These are phyloP conservation scores for Larix kaempferi DNA, from an alignment of 75 land plant species.

Conservation along the genomic window DNA sequence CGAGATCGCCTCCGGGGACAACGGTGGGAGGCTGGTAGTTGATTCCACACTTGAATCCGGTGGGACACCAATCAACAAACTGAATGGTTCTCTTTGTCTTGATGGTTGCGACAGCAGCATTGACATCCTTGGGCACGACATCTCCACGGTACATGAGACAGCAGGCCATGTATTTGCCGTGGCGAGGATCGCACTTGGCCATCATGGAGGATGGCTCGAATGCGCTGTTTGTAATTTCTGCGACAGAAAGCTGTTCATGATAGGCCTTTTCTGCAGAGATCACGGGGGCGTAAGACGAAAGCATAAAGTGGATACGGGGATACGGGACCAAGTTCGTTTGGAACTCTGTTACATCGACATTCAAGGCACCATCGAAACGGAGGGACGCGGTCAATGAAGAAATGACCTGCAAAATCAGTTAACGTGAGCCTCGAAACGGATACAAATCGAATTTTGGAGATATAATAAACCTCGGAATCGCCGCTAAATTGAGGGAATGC, in stretches of 20 bases:
- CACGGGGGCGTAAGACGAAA: slow-evolving; percentile 59
- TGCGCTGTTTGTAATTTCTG: slow-evolving; percentile 66
- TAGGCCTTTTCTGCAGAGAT: slow-evolving; percentile 48
- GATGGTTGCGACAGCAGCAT: slow-evolving; percentile 69
- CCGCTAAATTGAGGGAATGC: too few species aligned
- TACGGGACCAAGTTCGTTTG: slow-evolving; percentile 70
- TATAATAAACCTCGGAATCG: too few species aligned
- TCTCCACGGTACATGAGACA: slow-evolving; percentile 61
- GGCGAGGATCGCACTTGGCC: slow-evolving; percentile 70
- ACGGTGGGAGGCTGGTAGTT: slow-evolving; percentile 62
- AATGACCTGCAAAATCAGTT: slow-evolving; percentile 26
- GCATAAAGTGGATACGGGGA: slow-evolving; percentile 74
- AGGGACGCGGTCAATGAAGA: slow-evolving; percentile 63
- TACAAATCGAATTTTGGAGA: too few species aligned
- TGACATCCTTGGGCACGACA: slow-evolving; percentile 65
- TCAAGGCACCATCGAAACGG: slow-evolving; percentile 64
- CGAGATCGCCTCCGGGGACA: slow-evolving; percentile 52
- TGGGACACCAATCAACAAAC: slow-evolving; percentile 62
- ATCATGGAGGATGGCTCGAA: slow-evolving; percentile 68
- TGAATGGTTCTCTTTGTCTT: slow-evolving; percentile 65
- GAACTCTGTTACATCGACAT: slow-evolving; percentile 71
- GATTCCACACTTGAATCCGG: slow-evolving; percentile 58
- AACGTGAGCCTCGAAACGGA: too few species aligned
- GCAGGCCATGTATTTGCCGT: slow-evolving; percentile 58
- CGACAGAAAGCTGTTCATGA: slow-evolving; percentile 74